phyloP scores from a whole-genome alignment of 2,329 filamentous ascomycete species.

The Ilyonectria sp. region DNA sequence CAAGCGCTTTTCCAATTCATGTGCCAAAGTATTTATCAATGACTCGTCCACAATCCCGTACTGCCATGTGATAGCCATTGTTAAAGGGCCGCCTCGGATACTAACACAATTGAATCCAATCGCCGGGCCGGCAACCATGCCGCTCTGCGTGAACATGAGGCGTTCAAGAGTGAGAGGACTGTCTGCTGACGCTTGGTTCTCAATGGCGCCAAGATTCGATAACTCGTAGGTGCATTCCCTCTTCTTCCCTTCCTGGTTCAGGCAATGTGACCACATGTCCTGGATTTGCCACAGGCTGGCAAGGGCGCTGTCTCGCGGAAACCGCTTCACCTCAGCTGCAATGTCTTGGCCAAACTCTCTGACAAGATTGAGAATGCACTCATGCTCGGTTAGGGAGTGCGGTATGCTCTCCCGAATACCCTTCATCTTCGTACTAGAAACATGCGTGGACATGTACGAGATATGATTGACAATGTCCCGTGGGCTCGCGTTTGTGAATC shows the following conservation, averaged over 20 bases:
- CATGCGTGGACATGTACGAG: slow-evolving; percentile 17
- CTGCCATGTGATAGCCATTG: slow-evolving; percentile 31
- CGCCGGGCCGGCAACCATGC: slow-evolving; percentile 26
- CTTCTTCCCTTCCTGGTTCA: slow-evolving; percentile 5
- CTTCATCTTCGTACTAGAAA: not conserved
- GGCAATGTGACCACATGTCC: not conserved
- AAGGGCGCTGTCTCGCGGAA: slow-evolving; percentile 23
- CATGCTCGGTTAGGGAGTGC: not conserved
- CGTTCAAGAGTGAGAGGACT: slow-evolving; percentile 6
- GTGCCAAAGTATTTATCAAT: slow-evolving; percentile 2
- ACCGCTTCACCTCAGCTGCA: slow-evolving; percentile 2
- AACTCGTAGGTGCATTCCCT: slow-evolving; percentile 28
- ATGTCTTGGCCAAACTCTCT: slow-evolving; percentile 10
- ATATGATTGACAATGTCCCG: slow-evolving; percentile 29
- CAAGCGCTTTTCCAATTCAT: slow-evolving; percentile 6
- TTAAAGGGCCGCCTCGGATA: slow-evolving; percentile 3
- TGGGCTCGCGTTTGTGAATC: not conserved
- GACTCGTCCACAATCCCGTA: slow-evolving; percentile 15
- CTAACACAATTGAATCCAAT: slow-evolving; percentile 33
- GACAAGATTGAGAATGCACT: slow-evolving; percentile 14
- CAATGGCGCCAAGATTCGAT: slow-evolving; percentile 27
- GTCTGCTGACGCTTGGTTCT: rapidly evolving
- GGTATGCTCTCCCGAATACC: not conserved
- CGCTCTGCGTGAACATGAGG: slow-evolving; percentile 30
- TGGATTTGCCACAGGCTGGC: not conserved